Evolutionary conservation across 2,329 filamentous ascomycete genomes (phyloP).

Genomic region (Dryadomyces quercivorus): DNA sequence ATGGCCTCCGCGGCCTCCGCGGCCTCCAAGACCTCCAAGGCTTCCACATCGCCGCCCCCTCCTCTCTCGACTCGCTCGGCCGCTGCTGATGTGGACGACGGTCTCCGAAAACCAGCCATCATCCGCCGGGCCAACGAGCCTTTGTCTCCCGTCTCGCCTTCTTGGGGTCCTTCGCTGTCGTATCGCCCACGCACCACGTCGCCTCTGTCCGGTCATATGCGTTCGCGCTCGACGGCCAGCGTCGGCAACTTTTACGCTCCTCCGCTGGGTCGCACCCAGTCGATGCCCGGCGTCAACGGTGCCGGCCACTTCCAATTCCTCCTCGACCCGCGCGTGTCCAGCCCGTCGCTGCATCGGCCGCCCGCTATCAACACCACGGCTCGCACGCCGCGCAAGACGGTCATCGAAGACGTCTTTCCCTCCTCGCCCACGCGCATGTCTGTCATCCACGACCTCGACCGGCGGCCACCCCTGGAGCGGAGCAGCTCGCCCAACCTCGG

Average conservation of each 20-base stretch:
- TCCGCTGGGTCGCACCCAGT: conserved; percentile 50
- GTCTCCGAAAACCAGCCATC: conserved; percentile 35
- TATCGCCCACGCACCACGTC: conserved; percentile 53
- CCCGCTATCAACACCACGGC: conserved; percentile 2
- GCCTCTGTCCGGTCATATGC: conserved; percentile 44
- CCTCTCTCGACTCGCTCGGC: conserved; percentile 9
- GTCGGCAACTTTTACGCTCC: conserved; percentile 25
- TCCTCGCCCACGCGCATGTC: conserved; percentile 40
- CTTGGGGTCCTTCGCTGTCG: conserved; percentile 36
- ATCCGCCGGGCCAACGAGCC: conserved; percentile 49
- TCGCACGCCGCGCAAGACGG: conserved; percentile 37
- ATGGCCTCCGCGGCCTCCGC: neutral
- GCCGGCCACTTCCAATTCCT: conserved; percentile 45
- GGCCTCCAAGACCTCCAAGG: no score
- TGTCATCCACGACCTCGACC: conserved; percentile 37
- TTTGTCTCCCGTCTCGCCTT: conserved; percentile 37
- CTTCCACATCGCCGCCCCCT: conserved; percentile 28
- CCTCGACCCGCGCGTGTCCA: conserved; percentile 39
- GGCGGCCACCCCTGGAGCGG: conserved; percentile 29
- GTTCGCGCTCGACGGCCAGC: conserved; percentile 46
- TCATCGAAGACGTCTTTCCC: conserved; percentile 46
- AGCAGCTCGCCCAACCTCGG: conserved; percentile 38
- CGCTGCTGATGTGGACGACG: conserved; percentile 3
- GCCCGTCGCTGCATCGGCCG: conserved; percentile 36
- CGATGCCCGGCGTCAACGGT: conserved; percentile 49